Conservation (phyloP, 805 yeast species). For the Candida ulmi region DNA sequence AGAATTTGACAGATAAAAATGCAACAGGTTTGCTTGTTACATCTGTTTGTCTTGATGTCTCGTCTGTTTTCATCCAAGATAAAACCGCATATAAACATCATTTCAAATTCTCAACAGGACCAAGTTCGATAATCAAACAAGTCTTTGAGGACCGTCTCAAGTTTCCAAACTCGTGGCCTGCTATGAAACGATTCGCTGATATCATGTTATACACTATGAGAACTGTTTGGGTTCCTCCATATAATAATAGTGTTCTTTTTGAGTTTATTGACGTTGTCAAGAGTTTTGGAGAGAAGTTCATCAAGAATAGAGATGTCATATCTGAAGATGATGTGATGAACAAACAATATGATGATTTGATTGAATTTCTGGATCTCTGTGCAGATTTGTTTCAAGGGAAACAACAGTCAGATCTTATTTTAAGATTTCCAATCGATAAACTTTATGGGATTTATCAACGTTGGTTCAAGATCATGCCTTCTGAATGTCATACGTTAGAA, state of each 20-base stretch:
- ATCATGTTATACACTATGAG: neutral
- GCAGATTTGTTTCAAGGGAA: neutral
- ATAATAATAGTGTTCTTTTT: neutral
- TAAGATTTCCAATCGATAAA: neutral
- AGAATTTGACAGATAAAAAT: neutral
- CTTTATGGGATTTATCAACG: neutral
- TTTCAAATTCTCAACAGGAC: neutral
- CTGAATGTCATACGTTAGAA: neutral
- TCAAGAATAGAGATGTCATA: neutral
- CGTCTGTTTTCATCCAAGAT: neutral
- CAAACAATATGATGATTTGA: neutral
- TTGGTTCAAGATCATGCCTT: constrained; percentile 1
- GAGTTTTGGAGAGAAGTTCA: constrained; percentile 1
- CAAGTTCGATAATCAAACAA: neutral
- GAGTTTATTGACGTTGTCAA: neutral
- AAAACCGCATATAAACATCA: neutral
- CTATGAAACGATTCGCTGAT: neutral
- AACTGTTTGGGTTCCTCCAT: constrained; percentile 1
- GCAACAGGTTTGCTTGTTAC: neutral
- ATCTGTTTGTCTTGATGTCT: neutral
- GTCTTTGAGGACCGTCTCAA: neutral
- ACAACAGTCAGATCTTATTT: neutral
- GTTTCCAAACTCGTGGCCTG: neutral
- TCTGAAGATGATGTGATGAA: neutral
- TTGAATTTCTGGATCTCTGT: neutral